A percentile compares a stretch with the other conserved stretches of the same genome.
Evolutionary conservation across 768 basidiomycete genomes (phyloP).

Genomic region (Termitomyces sp.): DNA sequence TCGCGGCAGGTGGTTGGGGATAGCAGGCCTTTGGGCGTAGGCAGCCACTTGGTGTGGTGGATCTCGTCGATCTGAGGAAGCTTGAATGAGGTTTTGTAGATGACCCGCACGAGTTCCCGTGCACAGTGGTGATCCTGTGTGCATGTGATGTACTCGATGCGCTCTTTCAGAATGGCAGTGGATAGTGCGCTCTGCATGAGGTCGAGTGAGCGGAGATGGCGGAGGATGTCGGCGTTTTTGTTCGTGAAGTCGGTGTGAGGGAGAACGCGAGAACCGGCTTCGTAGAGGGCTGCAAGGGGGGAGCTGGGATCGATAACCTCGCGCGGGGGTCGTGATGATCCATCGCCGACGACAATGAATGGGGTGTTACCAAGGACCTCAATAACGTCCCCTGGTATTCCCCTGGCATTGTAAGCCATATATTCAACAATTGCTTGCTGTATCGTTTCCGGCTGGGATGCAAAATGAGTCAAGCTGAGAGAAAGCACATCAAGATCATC

Average conservation of each 20-base stretch:
- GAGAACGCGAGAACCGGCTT: constrained; percentile 8
- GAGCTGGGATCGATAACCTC: constrained; percentile 28
- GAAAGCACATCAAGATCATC: constrained; percentile 19
- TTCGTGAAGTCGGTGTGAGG: constrained; percentile 1
- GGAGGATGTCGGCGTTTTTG: constrained; percentile 11
- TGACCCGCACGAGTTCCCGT: constrained; percentile 17
- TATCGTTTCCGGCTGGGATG: constrained; percentile 18
- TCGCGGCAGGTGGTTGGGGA: constrained; percentile 24
- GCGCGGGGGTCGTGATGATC: constrained; percentile 14
- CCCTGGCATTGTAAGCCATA: constrained; percentile 17
- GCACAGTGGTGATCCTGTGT: constrained; percentile 10
- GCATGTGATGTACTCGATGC: constrained; percentile 23
- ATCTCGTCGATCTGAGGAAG: constrained; percentile 3
- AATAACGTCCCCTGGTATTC: constrained; percentile 20
- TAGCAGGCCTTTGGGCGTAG: constrained; percentile 29
- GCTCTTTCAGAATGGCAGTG: constrained; percentile 26
- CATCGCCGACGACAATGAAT: constrained; percentile 24
- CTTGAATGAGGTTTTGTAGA: constrained; percentile 12
- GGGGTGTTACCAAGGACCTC: constrained; percentile 15
- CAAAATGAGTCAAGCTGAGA: constrained; percentile 23
- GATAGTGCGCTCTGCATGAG: constrained; percentile 27
- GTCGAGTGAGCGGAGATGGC: constrained; percentile 15
- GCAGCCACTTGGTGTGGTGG: constrained; percentile 27
- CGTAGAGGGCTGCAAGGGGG: constrained; percentile 22
- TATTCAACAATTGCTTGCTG: constrained; percentile 22